Percentiles rank a stretch among this genome's conserved stretches.
Evolutionary conservation across 1,284 basidiomycete species (phyloP).

Genomic region (Mycocalia duriaeana): DNA sequence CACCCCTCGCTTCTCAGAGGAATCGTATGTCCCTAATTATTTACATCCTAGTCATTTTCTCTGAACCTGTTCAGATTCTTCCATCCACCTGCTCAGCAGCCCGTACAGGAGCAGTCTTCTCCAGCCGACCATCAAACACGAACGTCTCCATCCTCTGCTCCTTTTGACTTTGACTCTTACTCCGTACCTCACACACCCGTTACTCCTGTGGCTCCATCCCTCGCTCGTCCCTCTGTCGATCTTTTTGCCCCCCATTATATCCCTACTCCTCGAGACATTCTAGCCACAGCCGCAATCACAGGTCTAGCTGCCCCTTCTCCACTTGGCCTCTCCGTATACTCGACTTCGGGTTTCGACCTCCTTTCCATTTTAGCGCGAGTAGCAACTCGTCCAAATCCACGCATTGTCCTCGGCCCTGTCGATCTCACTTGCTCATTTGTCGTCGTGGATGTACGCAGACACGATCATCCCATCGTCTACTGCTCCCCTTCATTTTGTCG

Average conservation of each 20-base stretch:
- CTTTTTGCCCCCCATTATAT: no score
- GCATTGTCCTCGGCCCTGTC: slow-evolving; percentile 81
- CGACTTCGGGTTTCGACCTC: slow-evolving; percentile 86
- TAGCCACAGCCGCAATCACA: slow-evolving; percentile 11
- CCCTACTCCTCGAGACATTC: no score
- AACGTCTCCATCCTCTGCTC: slow-evolving; percentile 10
- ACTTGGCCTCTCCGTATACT: slow-evolving; percentile 53
- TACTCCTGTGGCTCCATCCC: no score
- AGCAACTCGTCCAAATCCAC: slow-evolving; percentile 69
- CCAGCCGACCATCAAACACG: slow-evolving; percentile 5
- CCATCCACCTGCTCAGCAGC: no score
- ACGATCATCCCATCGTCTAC: slow-evolving; percentile 85
- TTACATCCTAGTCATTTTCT: not conserved
- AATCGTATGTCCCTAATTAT: slow-evolving; percentile 9
- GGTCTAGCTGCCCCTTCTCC: slow-evolving; percentile 18
- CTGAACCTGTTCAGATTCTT: not conserved
- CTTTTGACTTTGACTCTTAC: slow-evolving; percentile 18
- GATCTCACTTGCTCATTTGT: slow-evolving; percentile 89
- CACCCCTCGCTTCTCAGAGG: slow-evolving; percentile 1
- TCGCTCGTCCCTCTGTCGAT: no score
- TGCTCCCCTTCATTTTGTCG: slow-evolving; percentile 76
- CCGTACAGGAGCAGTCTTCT: no score
- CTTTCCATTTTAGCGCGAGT: slow-evolving; percentile 80
- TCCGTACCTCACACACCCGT: no score
- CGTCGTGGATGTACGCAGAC: slow-evolving; percentile 78